phyloP scores from a whole-genome alignment of 352 stramenopile genomes.

The Globisporangium viniferum region DNA sequence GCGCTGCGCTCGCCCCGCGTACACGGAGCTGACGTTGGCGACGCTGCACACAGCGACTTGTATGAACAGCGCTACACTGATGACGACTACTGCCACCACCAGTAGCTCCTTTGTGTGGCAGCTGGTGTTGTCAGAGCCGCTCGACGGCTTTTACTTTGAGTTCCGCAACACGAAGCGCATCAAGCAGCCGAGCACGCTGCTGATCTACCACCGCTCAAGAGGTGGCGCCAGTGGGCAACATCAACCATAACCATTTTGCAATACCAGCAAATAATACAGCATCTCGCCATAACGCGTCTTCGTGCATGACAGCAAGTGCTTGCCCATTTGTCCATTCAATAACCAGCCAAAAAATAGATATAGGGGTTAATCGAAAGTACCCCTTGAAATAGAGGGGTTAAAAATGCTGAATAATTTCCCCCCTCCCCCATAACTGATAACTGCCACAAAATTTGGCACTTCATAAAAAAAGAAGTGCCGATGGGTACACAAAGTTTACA shows the following conservation, averaged over 20 bases:
- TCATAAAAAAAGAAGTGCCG: neutral
- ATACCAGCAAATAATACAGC: neutral
- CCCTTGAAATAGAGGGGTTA: neutral
- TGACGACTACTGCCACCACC: too few relatives aligned
- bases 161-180: constrained; percentile 57
- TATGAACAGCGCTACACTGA: neutral
- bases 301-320: too few relatives aligned
- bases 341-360: too few relatives aligned
- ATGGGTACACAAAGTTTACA: constrained; percentile 3
- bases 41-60: constrained; percentile 13
- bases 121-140: constrained; percentile 26
- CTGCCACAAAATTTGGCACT: too few relatives aligned
- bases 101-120: constrained; percentile 20
- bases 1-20: constrained; percentile 41
- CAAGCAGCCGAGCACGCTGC: constrained; percentile 60
- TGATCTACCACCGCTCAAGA: constrained; percentile 25
- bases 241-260: neutral
- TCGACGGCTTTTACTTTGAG: constrained; percentile 54
- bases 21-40: constrained; percentile 37
- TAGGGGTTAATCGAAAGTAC: too few relatives aligned
- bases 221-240: too few relatives aligned
- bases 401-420: neutral
- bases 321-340: too few relatives aligned
- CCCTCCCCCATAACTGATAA: neutral
- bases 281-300: too few relatives aligned